Evolutionary conservation across 129 eudicot genomes (phyloP).

Genomic region (Pseudognaphalium luteoalbum): DNA sequence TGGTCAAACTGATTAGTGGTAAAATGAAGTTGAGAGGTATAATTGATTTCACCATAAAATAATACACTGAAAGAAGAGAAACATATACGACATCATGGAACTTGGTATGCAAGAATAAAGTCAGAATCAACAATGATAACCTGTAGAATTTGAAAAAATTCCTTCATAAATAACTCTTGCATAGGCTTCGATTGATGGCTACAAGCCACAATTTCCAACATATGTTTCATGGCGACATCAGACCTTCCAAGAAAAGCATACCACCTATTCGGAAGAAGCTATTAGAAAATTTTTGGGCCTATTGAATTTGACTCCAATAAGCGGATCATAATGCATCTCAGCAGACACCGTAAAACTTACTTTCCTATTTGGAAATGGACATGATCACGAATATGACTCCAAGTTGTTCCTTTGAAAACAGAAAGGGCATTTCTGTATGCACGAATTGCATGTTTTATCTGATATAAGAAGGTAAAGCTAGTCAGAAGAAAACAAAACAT

Average conservation of each 20-base stretch:
- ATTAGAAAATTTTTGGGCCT: constrained; percentile 1
- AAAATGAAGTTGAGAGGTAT: constrained; percentile 1
- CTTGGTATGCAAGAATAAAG: neutral
- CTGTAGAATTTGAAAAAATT: constrained; percentile 79
- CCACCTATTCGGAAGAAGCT: constrained; percentile 62
- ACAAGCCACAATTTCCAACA: constrained; percentile 85
- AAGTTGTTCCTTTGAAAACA: constrained; percentile 79
- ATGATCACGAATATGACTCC: constrained; percentile 91
- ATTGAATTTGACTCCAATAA: constrained; percentile 10
- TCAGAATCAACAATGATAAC: constrained; percentile 32
- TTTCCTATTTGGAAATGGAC: constrained; percentile 87
- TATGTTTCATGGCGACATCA: constrained; percentile 85
- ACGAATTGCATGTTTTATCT: constrained; percentile 96
- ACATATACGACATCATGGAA: neutral
- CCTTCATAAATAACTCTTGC: constrained; percentile 83
- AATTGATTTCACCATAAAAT: neutral
- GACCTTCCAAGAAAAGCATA: constrained; percentile 76
- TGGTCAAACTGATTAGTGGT: constrained; percentile 6
- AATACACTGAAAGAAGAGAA: neutral
- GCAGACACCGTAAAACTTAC: constrained; percentile 49
- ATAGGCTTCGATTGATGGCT: constrained; percentile 82
- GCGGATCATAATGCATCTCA: neutral
- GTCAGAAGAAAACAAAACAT: constrained; percentile 19
- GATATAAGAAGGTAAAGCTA: constrained; percentile 34
- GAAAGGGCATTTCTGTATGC: constrained; percentile 83